Evolutionary conservation across 1,139 yeast genomes (phyloP), one percentile per base, ranked within the genome.

Genomic region (Suhomyces maxii): DNA sequence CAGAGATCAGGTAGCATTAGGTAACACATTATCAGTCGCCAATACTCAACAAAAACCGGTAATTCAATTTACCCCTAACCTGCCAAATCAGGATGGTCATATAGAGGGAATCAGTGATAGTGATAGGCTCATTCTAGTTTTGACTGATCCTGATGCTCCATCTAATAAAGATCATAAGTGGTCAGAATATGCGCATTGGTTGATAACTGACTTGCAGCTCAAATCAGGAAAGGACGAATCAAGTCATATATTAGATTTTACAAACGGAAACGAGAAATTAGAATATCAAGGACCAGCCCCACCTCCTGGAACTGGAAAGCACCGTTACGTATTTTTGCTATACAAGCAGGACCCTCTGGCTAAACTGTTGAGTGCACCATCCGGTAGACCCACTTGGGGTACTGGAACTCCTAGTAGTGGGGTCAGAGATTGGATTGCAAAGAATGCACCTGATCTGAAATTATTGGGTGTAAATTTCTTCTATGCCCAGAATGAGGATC

Each of bases 61-160:
- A 33, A 73, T 89, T 48, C 86, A 86, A 59, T 82, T 87, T 64
- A 82, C 91, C 6, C 71, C 84, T 51, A 80, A 81, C 53, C 65
- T 75, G 55, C 51, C 66, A 7, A 53, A 54, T 53, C 65, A 67
- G 63, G 53, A 70, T 67, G 44, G 68, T 60, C 45, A 73, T 65
- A 42, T 67, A 73, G 59, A 71, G 68, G 46, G 47, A 40, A 73
- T 79, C 40, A 59, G 69, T 18, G 61, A 68, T 23, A 63, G 68
- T n/a, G 89, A 83, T 53, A 69, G 73, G 43, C 89, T 86, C 67
- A 83, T 93, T 3, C 69, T 90, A 54, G 87, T 87, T 3, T 58
- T 90, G 55, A 90, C 97, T 3, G 97, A 90, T 64, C 97, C 97
- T 1, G 97, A 90, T 71, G 97, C 97, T 8, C 97, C 97, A 13